A percentile compares a stretch with the other conserved stretches of the same genome.
Evolutionary conservation across 2,329 filamentous ascomycete genomes (phyloP).

Genomic region (Purpureocillium takamizusanense): DNA sequence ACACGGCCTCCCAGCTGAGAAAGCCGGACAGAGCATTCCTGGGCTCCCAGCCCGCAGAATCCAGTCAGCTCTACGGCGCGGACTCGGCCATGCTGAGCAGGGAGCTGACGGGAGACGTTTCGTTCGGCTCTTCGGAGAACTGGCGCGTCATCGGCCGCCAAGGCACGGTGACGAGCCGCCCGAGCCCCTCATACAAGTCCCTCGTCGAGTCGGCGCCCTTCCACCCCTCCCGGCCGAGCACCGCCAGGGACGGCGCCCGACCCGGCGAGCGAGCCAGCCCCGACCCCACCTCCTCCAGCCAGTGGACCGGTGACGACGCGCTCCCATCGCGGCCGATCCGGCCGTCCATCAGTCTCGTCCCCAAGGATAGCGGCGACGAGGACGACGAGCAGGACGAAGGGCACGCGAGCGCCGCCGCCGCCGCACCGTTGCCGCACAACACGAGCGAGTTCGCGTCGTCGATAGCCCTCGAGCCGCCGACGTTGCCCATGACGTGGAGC

Average conservation of each 20-base stretch:
- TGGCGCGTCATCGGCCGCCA: constrained; percentile 20
- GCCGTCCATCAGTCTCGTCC: constrained; percentile 3
- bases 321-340: constrained; percentile 4
- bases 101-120: constrained; percentile 17
- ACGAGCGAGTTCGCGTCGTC: too few relatives aligned
- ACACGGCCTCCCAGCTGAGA: constrained; percentile 13
- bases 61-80: constrained; percentile 13
- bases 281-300: constrained; percentile 7
- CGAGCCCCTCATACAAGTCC: constrained; percentile 22
- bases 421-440: too few relatives aligned
- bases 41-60: constrained; percentile 5
- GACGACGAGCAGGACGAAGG: too few relatives aligned
- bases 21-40: constrained; percentile 14
- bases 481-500: constrained; percentile 2
- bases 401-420: too few relatives aligned
- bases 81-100: constrained; percentile 11
- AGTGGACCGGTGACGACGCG: constrained; percentile 4
- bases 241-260: constrained; percentile 10
- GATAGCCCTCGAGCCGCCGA: background rate
- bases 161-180: constrained; percentile 12
- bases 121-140: constrained; percentile 27
- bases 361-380: constrained; percentile 3
- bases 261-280: constrained; percentile 4
- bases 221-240: constrained; percentile 25
- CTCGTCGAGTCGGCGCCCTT: constrained; percentile 24